These are phyloP conservation scores for Taphrina communis DNA, from an alignment of 1,139 yeast species.

Conservation along the genomic window DNA sequence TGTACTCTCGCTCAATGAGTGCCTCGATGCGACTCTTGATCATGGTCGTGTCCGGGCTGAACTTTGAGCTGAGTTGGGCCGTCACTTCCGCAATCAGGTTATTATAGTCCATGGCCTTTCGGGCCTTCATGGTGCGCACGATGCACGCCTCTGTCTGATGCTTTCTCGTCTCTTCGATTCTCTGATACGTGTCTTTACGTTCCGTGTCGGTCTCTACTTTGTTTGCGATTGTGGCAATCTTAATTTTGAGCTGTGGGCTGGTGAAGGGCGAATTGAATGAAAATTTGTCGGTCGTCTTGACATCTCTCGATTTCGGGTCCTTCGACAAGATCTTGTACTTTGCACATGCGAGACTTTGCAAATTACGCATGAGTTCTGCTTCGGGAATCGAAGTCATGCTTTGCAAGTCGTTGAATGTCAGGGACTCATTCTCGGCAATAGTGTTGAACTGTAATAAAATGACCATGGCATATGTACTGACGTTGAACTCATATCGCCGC, in stretches of 20 bases:
- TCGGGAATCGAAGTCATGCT: constrained; percentile 75
- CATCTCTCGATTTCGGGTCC: constrained; percentile 70
- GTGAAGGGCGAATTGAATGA: constrained; percentile 72
- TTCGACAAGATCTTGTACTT: constrained; percentile 74
- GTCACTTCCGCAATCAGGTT: constrained; percentile 71
- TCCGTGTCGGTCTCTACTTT: constrained; percentile 55
- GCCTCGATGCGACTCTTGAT: constrained; percentile 83
- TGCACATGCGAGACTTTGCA: constrained; percentile 86
- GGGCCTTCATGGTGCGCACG: constrained; percentile 83
- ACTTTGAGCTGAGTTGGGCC: constrained; percentile 66
- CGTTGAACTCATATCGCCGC: constrained; percentile 75
- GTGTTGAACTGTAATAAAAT: constrained; percentile 75
- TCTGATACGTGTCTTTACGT: constrained; percentile 55
- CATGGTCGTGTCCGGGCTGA: constrained; percentile 69
- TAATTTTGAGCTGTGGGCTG: constrained; percentile 72
- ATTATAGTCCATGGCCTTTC: constrained; percentile 66
- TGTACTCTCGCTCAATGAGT: constrained; percentile 79
- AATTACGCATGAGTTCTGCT: constrained; percentile 71
- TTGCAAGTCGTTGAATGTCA: constrained; percentile 67
- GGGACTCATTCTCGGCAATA: constrained; percentile 58
- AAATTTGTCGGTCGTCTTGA: constrained; percentile 68
- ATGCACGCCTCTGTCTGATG: constrained; percentile 84
- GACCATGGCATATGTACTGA: constrained; percentile 81
- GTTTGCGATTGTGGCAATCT: constrained; percentile 72
- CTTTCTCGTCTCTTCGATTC: constrained; percentile 58